Conservation (phyloP, 2,329 filamentous ascomycete species). For the Claviceps fusiformis region DNA sequence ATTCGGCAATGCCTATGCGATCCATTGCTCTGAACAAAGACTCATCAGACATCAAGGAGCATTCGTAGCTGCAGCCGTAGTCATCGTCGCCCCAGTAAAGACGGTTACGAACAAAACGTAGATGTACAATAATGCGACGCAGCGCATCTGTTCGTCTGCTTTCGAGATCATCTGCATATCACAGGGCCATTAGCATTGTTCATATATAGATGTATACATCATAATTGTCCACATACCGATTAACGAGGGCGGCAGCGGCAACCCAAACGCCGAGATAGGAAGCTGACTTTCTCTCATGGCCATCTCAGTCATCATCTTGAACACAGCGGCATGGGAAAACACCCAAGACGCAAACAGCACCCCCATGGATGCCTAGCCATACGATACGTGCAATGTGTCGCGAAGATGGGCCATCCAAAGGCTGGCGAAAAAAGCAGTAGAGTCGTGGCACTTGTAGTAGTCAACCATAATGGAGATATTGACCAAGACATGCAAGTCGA, state of each 20-base stretch:
- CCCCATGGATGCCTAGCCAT: not conserved
- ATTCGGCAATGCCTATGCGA: not conserved
- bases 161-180: not conserved
- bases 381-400: not conserved
- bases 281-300: not conserved
- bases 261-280: not conserved
- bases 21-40: not conserved
- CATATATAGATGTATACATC: not conserved
- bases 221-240: not conserved
- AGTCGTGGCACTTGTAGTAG: slow-evolving; percentile 27
- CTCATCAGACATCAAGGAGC: not conserved
- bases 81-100: accelerated
- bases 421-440: slow-evolving; percentile 22
- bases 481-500: slow-evolving; percentile 26
- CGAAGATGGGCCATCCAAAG: not conserved
- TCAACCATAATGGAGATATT: slow-evolving; percentile 30
- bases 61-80: not conserved
- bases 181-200: not conserved
- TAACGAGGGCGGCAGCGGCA: not conserved
- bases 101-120: not conserved
- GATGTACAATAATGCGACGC: accelerated
- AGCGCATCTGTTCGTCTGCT: not conserved
- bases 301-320: not conserved
- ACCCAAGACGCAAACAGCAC: not conserved
- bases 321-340: not conserved